Evolutionary conservation across 768 basidiomycete genomes (phyloP), one percentile per base, ranked within the genome.

Genomic region (Filobasidium floriforme): DNA sequence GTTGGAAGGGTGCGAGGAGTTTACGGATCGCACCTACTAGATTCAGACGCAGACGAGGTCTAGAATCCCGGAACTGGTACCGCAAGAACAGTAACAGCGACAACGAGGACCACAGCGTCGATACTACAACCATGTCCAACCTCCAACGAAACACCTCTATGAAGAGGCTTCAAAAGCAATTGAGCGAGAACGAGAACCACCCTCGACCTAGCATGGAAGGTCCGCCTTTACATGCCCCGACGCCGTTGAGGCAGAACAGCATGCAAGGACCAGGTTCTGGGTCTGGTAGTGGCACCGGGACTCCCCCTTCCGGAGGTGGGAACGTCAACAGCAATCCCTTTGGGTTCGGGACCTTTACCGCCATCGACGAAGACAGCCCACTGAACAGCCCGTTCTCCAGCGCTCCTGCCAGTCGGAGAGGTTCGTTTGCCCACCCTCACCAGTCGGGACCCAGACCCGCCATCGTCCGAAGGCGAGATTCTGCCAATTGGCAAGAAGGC

Each of bases 401-500:
- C 15, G 49, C 44, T 6, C 49, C 67, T 4, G 24, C 57, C 15
- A 65, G 63, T 4, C 46, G 67, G 26, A 59, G 62, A 26, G 62
- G 62, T 3, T 51, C 51, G 1, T 37, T 68, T 18, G 54, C 59
- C 26, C 60, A 68, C 32, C 67, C 63, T 2, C 55, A 62, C 26
- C 62, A 57, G 18, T 29, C 49, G 2, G 57, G 59, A 2, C 63
- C 67, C 4, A 29, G 62, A 12, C 59, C 62, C 24, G 60, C 66
- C 22, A 43, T 62, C 18, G 54, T 60, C 41, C 40, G 63, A 10
- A 52, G 67, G 18, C 1, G 65, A 19, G 70, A 69, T 12, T 60
- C 67, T 14, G 66, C 65, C 14, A 59, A 69, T n/a, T 62, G 68
- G 14, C 67, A 61, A 14, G 67, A 69, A 28, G 66, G 73, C 66